Evolutionary conservation across 305 asterid species (phyloP), one percentile per base, ranked within the genome.

Genomic region (Fraxinus sp.): DNA sequence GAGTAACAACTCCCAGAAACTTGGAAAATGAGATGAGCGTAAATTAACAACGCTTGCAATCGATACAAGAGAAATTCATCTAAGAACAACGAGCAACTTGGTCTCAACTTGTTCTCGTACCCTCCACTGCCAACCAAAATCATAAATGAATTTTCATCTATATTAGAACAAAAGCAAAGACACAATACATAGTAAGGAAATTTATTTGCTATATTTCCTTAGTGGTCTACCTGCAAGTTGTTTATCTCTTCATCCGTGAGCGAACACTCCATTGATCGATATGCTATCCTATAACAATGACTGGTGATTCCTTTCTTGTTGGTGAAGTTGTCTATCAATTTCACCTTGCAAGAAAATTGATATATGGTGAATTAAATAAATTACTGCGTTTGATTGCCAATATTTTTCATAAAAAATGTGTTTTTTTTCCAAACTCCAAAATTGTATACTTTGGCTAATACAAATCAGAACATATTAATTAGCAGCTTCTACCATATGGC

Each of bases 251-350:
- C 99, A 37, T 95, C 97, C 2, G 94, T 94, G 82, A 95, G 94
- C 41, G 99, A 95, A 18, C 97, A 93, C 80, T 95, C 99, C 98
- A 92, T 94, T 26, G 99, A 95, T 77, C 98, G 91, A 85, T 94
- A 95, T 8, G 95, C 91, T 64, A 95, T 91, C 82, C 99, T 88
- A 78, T 95, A 95, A 81, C 99, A 95, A 66, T 94, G 97, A 86
- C 99, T 95, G 20, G 97, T 93, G 94, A 91, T 91, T 83, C 95
- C 97, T 88, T 92, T 91, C 93, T 92, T 92, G 86, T 91, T 91
- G 5, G 93, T 92, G 84, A 92, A 93, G 84, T 90, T 85, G 83
- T 91, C 98, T 4, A 91, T 92, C 89, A 93, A 74, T 77, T 85
- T 87, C 85, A 91, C 97, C 95, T 93, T 86, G 10, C 62, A 14